Evolutionary conservation across 805 yeast genomes (phyloP), one percentile per base, ranked within the genome.

Genomic region (Peterozyma toletana): DNA sequence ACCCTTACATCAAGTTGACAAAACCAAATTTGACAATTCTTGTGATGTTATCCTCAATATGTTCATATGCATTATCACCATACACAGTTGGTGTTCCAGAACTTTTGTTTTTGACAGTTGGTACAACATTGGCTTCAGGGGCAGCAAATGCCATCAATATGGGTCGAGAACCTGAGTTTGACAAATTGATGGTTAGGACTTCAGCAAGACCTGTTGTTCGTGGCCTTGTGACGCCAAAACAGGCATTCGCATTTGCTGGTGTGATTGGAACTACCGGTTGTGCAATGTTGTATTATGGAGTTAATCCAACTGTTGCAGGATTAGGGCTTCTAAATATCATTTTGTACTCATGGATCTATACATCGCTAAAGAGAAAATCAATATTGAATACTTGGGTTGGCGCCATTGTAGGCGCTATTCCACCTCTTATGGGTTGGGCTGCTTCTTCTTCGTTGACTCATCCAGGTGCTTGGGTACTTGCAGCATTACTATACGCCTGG

Each of bases 371-470:
- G 58, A 74, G 99, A 44, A 77, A 72, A 47, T 81, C 86, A 18
- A 91, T 93, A 41, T 60, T 86, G 35, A 93, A 93, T 62, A 93
- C 99, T 0, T 93, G 99, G 99, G 93, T 93, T 2, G 99, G 99
- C 15, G 99, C 99, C 0, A 60, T 93, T n/a, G 99, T 93, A 3
- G 99, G 99, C 3, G 99, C 97, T 0, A 86, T 93, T 39, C 99
- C 99, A 0, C 99, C 99, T 16, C 71, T 93, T 41, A 93, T 93
- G 99, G 99, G 99, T 2, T 93, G 99, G 99, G 96, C 96, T 2
- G 88, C 91, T 0, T 85, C 96, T 11, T 78, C 87, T 3, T 77
- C 89, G 1, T 64, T 90, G 33, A 52, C 73, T 2, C 86, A 88
- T 50, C 96, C 98, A 0, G 97, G 93, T 7, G 95, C 95, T 3